Evolutionary conservation across 1,284 basidiomycete genomes (phyloP), one percentile per base, ranked within the genome.

Genomic region (Boletus mariae): DNA sequence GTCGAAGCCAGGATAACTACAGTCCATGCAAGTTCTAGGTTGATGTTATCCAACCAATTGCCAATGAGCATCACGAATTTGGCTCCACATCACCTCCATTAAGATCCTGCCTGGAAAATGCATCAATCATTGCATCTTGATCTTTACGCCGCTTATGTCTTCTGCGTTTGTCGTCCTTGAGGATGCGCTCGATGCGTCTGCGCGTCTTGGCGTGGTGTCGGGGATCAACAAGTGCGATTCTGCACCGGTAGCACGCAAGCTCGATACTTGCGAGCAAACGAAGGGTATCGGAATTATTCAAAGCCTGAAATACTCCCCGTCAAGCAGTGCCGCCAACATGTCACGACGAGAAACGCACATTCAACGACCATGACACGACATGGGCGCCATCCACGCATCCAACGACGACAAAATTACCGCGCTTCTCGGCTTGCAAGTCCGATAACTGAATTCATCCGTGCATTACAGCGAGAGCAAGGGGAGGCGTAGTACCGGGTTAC

Each of bases 331-430:
- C 28, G 37, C 12, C 15, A 50, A 48, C 28, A 35, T 35, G 29
- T 49, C 32, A 20, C 42, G 12, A 49, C 44, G 46, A 50, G 10
- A 65, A 73, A 56, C 65, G 26, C 61, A 89, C 87, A 64, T 90
- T 90, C 54, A 91, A 67, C 35, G 88, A 91, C 88, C 88, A 91
- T n/a, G 89, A 90, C 35, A 90, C 74, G 43, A 91, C 88, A 40
- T 79, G 80, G 34, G 75, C 66, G 25, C 80, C 82, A 56, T 90
- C 87, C 12, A 91, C 82, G 53, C 82, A 85, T 41, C 85, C 84
- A 53, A 91, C 79, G 29, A 91, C 87, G 26, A 91, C 84, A 64
- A 91, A 91, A 66, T 90, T 91, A 49, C 88, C 89, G 59, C 88
- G 80, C 68, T 87, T 87, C 70, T 91, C 88, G 23, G 88, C 87